A percentile compares a stretch with the other conserved stretches of the same genome.
Conservation (phyloP, 768 basidiomycete species). For the Termitomyces sp. region DNA sequence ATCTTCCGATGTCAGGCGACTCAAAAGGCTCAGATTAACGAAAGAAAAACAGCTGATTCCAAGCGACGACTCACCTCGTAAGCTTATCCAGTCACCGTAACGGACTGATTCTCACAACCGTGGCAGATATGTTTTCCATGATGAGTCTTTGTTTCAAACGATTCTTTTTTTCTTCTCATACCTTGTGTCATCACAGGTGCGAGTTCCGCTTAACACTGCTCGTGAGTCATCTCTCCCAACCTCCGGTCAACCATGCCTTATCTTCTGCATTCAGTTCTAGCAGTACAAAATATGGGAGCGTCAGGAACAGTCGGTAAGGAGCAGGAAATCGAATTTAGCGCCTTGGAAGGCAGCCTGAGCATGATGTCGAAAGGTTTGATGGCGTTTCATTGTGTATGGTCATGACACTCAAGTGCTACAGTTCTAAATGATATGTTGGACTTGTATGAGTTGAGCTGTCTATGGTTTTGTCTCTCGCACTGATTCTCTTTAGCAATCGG, state of each 20-base stretch:
- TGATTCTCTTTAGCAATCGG: conserved; percentile 51
- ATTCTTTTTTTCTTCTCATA: conserved; percentile 6
- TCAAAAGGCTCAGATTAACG: conserved; percentile 74
- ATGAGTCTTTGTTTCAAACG: conserved; percentile 39
- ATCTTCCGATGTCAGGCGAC: conserved; percentile 47
- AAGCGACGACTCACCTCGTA: conserved; percentile 80
- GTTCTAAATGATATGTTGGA: conserved; percentile 80
- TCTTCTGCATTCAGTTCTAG: conserved; percentile 45
- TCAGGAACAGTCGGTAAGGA: conserved; percentile 66
- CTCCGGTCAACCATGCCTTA: neutral
- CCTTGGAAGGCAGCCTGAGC: conserved; percentile 72
- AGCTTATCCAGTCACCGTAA: conserved; percentile 23
- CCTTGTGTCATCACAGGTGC: conserved; percentile 51
- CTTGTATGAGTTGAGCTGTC: conserved; percentile 44
- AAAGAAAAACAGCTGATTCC: conserved; percentile 72
- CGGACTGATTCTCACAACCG: neutral
- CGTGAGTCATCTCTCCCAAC: conserved; percentile 29
- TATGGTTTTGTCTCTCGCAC: neutral
- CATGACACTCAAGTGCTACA: conserved; percentile 17
- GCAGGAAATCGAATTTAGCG: conserved; percentile 86
- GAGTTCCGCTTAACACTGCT: conserved; percentile 78
- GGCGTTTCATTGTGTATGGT: neutral
- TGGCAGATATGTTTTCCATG: conserved; percentile 71
- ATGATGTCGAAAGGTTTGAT: conserved; percentile 83
- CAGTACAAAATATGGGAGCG: conserved; percentile 91